phyloP scores from a whole-genome alignment of 257 asterid species.

The Solanum commersonii region DNA sequence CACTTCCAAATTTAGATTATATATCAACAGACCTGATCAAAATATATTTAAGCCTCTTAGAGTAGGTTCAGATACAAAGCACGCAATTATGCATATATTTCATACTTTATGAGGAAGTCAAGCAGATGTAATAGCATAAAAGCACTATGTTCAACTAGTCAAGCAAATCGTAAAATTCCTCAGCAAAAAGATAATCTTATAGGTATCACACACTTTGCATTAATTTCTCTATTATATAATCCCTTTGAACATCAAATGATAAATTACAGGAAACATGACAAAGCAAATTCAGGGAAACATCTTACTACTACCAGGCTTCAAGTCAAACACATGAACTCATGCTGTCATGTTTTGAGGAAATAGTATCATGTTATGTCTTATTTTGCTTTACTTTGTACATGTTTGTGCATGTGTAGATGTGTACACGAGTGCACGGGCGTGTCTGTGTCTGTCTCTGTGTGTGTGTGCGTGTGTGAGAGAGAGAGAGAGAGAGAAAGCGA shows the following conservation, averaged over 20 bases:
- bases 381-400: neutral
- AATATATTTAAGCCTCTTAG: neutral
- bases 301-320: neutral
- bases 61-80: neutral
- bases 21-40: neutral
- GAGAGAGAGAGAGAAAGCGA: neutral
- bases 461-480: neutral
- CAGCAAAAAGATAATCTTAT: neutral
- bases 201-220: neutral
- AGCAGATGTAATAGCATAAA: neutral
- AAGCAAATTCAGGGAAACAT: neutral
- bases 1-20: neutral
- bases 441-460: neutral
- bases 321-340: neutral
- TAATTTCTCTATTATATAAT: neutral
- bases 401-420: neutral
- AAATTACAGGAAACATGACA: neutral
- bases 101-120: neutral
- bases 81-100: neutral
- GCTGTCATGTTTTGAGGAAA: neutral
- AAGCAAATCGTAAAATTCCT: neutral
- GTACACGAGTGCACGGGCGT: fast-evolving
- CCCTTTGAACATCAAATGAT: neutral
- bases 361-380: neutral
- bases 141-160: neutral